Evolutionary conservation across 768 basidiomycete species (phyloP).

Genomic region (Rhizopogon roseolus): DNA sequence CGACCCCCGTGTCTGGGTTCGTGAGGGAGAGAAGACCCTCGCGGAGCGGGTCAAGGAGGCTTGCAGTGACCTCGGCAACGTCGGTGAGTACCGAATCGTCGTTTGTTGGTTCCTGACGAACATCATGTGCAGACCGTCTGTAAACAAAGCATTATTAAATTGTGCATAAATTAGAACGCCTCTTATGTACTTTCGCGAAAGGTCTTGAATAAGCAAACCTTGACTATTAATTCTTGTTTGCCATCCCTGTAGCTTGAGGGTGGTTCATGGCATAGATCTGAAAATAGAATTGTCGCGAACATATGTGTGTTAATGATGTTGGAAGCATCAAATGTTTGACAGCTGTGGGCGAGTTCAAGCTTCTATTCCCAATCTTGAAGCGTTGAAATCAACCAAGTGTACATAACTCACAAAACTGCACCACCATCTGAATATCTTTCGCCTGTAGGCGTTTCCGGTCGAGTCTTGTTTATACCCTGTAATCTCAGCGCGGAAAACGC

Average conservation of each 20-base stretch:
- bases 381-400: not conserved
- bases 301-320: constrained; percentile 21
- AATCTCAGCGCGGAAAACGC: not conserved
- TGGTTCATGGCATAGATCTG: too few species aligned
- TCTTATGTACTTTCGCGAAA: not conserved
- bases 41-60: constrained; percentile 84
- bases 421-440: too few species aligned
- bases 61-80: constrained; percentile 83
- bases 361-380: not conserved
- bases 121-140: constrained; percentile 15
- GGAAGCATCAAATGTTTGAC: not conserved
- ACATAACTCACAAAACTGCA: not conserved
- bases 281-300: too few species aligned
- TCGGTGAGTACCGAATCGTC: constrained; percentile 32
- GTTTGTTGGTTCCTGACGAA: not conserved
- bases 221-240: not conserved
- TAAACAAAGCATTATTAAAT: constrained; percentile 5
- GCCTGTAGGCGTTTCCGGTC: not conserved
- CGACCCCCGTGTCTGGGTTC: constrained; percentile 97
- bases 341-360: not conserved
- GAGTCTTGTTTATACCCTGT: not conserved
- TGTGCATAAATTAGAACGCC: not conserved
- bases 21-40: constrained; percentile 97
- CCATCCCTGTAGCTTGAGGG: too few species aligned
- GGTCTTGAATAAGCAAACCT: not conserved